Conservation (phyloP, 805 yeast genomes). For the Metschnikowia cubensis region DNA sequence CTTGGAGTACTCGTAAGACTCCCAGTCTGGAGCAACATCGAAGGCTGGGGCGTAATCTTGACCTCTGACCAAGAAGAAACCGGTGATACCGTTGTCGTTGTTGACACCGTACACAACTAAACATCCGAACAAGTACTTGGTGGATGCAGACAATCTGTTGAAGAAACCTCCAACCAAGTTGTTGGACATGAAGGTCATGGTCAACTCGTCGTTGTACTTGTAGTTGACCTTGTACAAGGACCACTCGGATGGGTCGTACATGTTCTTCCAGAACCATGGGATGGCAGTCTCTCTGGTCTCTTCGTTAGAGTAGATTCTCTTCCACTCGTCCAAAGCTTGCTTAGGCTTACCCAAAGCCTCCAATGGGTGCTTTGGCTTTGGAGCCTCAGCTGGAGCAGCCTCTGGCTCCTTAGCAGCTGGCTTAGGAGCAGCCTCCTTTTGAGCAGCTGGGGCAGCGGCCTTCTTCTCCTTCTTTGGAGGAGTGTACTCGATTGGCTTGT, state of each 20-base stretch:
- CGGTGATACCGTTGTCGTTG: constrained; percentile 96
- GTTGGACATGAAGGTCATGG: constrained; percentile 96
- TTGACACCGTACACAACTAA: constrained; percentile 96
- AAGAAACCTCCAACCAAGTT: constrained; percentile 97
- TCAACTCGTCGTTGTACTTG: constrained; percentile 97
- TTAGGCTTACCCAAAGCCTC: constrained; percentile 72
- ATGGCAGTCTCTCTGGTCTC: constrained; percentile 91
- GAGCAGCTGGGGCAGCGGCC: constrained; percentile 37
- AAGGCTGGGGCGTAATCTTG: constrained; percentile 88
- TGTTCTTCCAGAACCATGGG: constrained; percentile 96
- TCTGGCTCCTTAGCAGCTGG: constrained; percentile 30
- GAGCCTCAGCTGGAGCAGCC: constrained; percentile 47
- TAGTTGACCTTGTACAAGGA: constrained; percentile 92
- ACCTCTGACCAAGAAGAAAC: constrained; percentile 94
- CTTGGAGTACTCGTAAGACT: constrained; percentile 80
- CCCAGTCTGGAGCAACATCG: constrained; percentile 99
- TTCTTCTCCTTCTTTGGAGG: constrained; percentile 72
- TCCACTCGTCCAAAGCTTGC: constrained; percentile 84
- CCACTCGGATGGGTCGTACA: constrained; percentile 89
- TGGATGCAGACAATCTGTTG: constrained; percentile 87
- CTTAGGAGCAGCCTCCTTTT: constrained; percentile 27
- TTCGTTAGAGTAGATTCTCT: constrained; percentile 93
- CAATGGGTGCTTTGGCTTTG: constrained; percentile 90
- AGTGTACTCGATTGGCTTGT: constrained; percentile 57
- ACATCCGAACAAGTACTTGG: constrained; percentile 91